Percentiles rank a stretch among this genome's conserved stretches.
Conservation (phyloP, 139 green algal genomes). For the Eudorina sp. region DNA sequence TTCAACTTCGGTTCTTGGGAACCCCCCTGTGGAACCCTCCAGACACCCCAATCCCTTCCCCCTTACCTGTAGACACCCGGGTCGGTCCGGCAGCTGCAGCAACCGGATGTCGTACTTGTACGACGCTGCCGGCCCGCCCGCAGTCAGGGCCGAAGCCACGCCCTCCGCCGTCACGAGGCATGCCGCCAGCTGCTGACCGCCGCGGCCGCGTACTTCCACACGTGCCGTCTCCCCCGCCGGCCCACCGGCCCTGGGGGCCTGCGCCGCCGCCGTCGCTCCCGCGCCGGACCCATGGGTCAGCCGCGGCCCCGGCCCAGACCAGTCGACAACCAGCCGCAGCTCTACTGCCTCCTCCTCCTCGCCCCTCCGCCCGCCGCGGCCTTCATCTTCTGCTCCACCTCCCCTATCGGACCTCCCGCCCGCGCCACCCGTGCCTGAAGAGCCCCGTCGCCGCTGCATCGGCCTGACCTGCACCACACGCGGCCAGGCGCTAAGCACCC, state of each 20-base stretch:
- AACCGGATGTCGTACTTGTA: neutral
- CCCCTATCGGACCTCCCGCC: too few relatives aligned
- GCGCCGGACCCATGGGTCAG: too few relatives aligned
- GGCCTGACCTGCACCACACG: neutral
- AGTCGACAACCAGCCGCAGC: neutral
- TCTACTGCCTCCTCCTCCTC: neutral
- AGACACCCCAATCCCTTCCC: too few relatives aligned
- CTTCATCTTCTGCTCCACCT: too few relatives aligned
- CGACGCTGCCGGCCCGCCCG: neutral
- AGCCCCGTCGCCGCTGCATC: too few relatives aligned
- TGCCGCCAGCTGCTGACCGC: neutral
- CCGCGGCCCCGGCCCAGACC: neutral
- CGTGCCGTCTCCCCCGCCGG: too few relatives aligned
- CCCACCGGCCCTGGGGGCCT: too few relatives aligned
- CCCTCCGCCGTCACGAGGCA: neutral
- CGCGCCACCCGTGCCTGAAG: too few relatives aligned
- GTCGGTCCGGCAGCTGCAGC: neutral
- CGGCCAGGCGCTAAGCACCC: neutral
- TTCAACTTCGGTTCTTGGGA: neutral
- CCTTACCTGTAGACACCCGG: neutral
- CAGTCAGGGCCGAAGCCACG: too few relatives aligned
- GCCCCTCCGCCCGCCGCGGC: too few relatives aligned
- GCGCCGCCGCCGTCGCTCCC: too few relatives aligned
- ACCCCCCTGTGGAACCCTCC: neutral
- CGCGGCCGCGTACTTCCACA: neutral